Evolutionary conservation across 2,329 filamentous ascomycete genomes (phyloP), one percentile per base, ranked within the genome.

Genomic region (Claviceps maximensis): DNA sequence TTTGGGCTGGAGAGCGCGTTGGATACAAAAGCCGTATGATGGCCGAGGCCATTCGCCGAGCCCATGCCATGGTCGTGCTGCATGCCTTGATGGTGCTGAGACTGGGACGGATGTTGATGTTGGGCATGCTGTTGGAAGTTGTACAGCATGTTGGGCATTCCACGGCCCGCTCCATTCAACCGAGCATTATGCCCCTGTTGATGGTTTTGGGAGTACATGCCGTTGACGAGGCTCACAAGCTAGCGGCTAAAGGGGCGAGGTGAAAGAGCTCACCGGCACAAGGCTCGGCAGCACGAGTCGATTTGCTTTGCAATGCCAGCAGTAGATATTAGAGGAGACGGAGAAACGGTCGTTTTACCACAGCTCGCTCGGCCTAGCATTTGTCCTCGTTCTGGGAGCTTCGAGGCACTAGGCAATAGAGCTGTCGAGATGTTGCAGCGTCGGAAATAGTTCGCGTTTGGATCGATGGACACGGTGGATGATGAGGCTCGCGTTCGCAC

Each of bases 151-250:
- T 74, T 75, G 29, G 78, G 77, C 57, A 81, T 81, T 61, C 84
- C 85, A 58, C 69, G 66, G 33, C 69, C 69, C 56, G 65, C 66
- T 71, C 69, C 69, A 64, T 89, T 89, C 69, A 89, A 78, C 71
- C 87, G 83, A 71, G 79, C 79, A 72, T 83, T 83, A 67, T 88
- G 86, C 67, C 82, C 81, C 71, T 84, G 82, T 66, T 86, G 82
- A 66, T 79, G 82, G 65, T 76, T 76, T 68, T 87, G 83, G 64
- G 80, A 82, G 75, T 84, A 89, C 86, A 89, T 89, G 67, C 76
- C 76, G 68, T 59, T 52, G 60, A 44, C 23, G 19, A 56, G 54
- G 55, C 52, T 58, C 55, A 54, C 53, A 49, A 53, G 53, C 55
- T 54, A 56, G 51, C 56, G 51, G 52, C 55, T 56, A 48, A 51